These are phyloP conservation scores for Juglanconis oblonga DNA, from an alignment of 2,329 filamentous ascomycete species.

Conservation along the genomic window DNA sequence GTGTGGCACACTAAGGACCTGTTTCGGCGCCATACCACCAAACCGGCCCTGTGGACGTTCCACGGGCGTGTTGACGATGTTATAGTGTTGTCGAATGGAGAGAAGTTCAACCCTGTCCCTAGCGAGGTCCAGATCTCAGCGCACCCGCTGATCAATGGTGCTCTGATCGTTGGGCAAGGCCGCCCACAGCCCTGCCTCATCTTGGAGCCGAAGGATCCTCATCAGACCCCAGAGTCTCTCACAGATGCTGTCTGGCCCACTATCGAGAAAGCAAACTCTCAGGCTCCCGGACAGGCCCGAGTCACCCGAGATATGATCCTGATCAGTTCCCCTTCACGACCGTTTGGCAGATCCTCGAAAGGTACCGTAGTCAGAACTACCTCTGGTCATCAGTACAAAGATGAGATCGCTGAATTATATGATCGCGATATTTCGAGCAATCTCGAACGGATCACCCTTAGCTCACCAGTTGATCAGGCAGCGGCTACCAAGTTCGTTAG, in stretches of 20 bases:
- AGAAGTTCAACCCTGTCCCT: slow-evolving; percentile 21
- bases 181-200: slow-evolving; percentile 2
- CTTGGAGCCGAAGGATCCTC: slow-evolving; percentile 3
- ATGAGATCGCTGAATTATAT: not conserved
- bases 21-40: slow-evolving; percentile 38
- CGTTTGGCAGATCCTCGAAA: slow-evolving; percentile 6
- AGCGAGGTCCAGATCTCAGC: slow-evolving; percentile 7
- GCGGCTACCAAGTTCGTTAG: slow-evolving; percentile 4
- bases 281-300: slow-evolving; percentile 7
- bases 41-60: slow-evolving; percentile 6
- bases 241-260: slow-evolving; percentile 12
- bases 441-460: not conserved
- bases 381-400: not conserved
- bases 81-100: slow-evolving; percentile 5
- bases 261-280: slow-evolving; percentile 5
- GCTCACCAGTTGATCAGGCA: not conserved
- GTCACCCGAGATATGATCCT: slow-evolving; percentile 11
- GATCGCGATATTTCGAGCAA: slow-evolving; percentile 5
- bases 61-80: slow-evolving; percentile 12
- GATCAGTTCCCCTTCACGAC: not conserved
- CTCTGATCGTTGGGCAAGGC: slow-evolving; percentile 8
- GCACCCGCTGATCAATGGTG: slow-evolving; percentile 1
- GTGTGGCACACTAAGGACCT: slow-evolving; percentile 32
- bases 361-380: slow-evolving; percentile 10
- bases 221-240: not conserved